Base-by-base conservation (phyloP, 306 rosid genomes). In the Pyrus communis region DNA sequence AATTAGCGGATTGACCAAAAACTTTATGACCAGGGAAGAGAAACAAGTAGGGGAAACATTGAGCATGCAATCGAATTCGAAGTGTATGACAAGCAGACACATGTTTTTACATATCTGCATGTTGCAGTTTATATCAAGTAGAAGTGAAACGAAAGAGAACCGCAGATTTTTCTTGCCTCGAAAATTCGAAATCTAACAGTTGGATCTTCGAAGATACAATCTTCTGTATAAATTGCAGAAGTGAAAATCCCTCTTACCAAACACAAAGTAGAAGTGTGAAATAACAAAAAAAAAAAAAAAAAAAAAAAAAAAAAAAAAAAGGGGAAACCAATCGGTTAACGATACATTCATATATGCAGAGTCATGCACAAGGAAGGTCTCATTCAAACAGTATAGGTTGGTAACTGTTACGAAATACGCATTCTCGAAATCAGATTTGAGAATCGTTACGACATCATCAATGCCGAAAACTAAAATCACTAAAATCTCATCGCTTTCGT, bases 201-300 rank as follows among this genome's bases (percentile, higher is more conserved):
- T 80, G 98, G 97, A 82, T 94, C 98, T 85, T 94, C 95, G 58
- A 94, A 94, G 70, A 87, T 51, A 68, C 96, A 94, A 38, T 90
- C 86, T 52, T 89, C 84, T 27, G 91, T 85, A 73, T 94, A 92
- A 38, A 92, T 89, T 69, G 84, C 79, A 72, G 90, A 86, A 72
- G 95, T 89, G 77, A 91, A 94, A 83, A 82, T 79, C 75, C 96
- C 98, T 90, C 69, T 45, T 81, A 38, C 64, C 59, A 15, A 9
- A 74, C 22, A 22, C n/a, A 49, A 10, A 46, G 13, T 13, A 55
- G 17, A 28, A 22, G 5, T 33, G 42, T 45, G 11, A 43, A 35
- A 25, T 11, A 23, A 5, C 11, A 2, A 40, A n/a, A 40, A 15
- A 40, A 46, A 7, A 46, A 46, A 46, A 14, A 7, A 46, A 46